Base-by-base conservation (phyloP, 2,329 filamentous ascomycete species). In the Xylaria polymorpha region DNA sequence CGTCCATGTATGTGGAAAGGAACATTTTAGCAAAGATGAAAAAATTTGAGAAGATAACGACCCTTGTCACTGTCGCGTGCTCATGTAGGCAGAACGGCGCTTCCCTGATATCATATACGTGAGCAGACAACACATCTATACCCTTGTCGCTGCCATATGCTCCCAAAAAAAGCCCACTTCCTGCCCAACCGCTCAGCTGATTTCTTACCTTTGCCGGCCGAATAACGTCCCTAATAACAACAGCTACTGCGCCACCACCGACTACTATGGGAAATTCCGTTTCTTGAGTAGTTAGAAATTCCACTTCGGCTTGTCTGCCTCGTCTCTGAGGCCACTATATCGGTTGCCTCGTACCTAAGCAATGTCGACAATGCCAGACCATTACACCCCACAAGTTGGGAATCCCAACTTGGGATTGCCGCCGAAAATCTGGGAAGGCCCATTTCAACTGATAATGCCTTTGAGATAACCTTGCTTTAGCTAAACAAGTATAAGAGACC, bases 281-380 rank as follows among this genome's bases (percentile, higher is more conserved):
- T 25, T 20, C 15, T 15, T 22, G 35, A 57, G 25, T 20, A 41
- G 29, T 20, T 58, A 20, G 56, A 58, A 65, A 50, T 68, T 65
- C 65, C 68, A 64, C 57, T 61, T 69, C 18, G 8, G 14, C 15
- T 18, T 64, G 20, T 59, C 37, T 59, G 44, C 50, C 50, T 59
- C 46, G 48, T 51, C 29, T 58, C 20, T 25, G 58, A 61, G 67
- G 57, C 57, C 57, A 37, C 44, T 32, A 20, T 37, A 20, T 7
- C 6, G 7, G 25, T 39, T 41, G 22, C 50, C 35, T 61, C 46
- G 18, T 50, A 44, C 39, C 25, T 63, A 6, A n/a, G 37, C n/a
- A 55, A 44, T 55, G 14, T 32, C 50, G 35, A 32, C 9, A 15
- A 12, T 18, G 29, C 3, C n/a, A 20, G 12, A n/a, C 51, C 10